phyloP scores from a whole-genome alignment of 2,329 filamentous ascomycete species.

The Plectosphaerella plurivora region DNA sequence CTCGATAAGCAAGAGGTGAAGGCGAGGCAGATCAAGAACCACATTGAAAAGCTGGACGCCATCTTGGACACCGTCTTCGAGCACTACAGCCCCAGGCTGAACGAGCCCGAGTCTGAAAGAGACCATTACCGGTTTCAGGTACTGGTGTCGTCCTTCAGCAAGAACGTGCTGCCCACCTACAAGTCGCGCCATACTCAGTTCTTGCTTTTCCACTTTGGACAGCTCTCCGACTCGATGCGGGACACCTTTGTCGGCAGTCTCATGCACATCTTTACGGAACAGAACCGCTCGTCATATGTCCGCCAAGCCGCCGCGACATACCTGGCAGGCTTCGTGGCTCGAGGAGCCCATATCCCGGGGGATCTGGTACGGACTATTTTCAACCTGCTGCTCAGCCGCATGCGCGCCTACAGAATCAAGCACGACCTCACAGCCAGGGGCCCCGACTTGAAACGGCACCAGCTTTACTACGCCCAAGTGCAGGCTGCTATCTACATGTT shows the following conservation, averaged over 20 bases:
- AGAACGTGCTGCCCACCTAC: slow-evolving; percentile 84
- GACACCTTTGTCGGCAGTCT: slow-evolving; percentile 80
- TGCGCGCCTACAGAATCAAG: slow-evolving; percentile 68
- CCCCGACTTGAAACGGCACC: slow-evolving; percentile 79
- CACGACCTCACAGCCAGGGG: slow-evolving; percentile 74
- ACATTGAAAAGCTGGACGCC: slow-evolving; percentile 85
- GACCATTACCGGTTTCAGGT: slow-evolving; percentile 72
- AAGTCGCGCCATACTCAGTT: slow-evolving; percentile 94
- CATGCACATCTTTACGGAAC: slow-evolving; percentile 46
- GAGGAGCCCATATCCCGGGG: slow-evolving; percentile 75
- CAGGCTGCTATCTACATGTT: slow-evolving; percentile 92
- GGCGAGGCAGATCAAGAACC: slow-evolving; percentile 70
- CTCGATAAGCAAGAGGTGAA: slow-evolving; percentile 58
- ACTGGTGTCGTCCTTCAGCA: slow-evolving; percentile 79
- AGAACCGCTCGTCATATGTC: slow-evolving; percentile 45
- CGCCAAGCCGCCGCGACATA: slow-evolving; percentile 81
- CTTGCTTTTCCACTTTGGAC: slow-evolving; percentile 90
- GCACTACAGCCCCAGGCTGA: slow-evolving; percentile 72
- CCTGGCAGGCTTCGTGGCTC: slow-evolving; percentile 88
- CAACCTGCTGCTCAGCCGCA: slow-evolving; percentile 68
- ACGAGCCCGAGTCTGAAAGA: slow-evolving; percentile 60
- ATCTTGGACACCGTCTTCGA: slow-evolving; percentile 85
- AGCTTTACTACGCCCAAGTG: slow-evolving; percentile 81
- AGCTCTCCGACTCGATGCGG: slow-evolving; percentile 71
- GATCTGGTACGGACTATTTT: slow-evolving; percentile 80